phyloP scores from a whole-genome alignment of 1,284 basidiomycete species.

The Trichosporon inkin region DNA sequence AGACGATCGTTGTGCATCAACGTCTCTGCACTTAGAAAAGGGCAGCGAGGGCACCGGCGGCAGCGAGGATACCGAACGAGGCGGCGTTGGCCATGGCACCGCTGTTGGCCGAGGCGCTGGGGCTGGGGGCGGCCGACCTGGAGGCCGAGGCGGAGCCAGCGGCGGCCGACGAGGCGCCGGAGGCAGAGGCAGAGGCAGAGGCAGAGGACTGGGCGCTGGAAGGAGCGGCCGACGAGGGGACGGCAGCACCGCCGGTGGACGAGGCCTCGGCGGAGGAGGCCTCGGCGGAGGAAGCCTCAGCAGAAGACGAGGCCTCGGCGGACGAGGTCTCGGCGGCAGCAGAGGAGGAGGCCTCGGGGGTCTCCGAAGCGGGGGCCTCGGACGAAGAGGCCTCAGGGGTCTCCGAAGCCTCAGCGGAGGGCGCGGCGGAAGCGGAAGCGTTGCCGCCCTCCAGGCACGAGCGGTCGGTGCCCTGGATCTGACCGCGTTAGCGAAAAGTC shows the following conservation, averaged over 20 bases:
- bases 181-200: neutral
- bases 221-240: neutral
- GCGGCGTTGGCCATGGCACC: constrained; percentile 24
- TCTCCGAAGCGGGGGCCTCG: neutral
- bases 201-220: neutral
- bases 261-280: neutral
- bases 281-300: neutral
- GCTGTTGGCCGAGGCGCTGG: constrained; percentile 14
- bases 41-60: constrained; percentile 36
- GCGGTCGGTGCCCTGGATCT: constrained; percentile 8
- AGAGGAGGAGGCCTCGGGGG: neutral
- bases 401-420: neutral
- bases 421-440: neutral
- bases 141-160: neutral
- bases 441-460: neutral
- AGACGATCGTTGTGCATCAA: neutral
- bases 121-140: constrained; percentile 16
- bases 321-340: neutral
- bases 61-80: constrained; percentile 32
- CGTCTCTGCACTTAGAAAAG: constrained; percentile 29
- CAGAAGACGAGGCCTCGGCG: neutral
- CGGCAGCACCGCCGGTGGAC: too few species aligned
- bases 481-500: neutral
- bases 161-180: neutral
- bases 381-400: neutral